phyloP scores from a whole-genome alignment of 352 stramenopile genomes.

The Phytopythium montanum region DNA sequence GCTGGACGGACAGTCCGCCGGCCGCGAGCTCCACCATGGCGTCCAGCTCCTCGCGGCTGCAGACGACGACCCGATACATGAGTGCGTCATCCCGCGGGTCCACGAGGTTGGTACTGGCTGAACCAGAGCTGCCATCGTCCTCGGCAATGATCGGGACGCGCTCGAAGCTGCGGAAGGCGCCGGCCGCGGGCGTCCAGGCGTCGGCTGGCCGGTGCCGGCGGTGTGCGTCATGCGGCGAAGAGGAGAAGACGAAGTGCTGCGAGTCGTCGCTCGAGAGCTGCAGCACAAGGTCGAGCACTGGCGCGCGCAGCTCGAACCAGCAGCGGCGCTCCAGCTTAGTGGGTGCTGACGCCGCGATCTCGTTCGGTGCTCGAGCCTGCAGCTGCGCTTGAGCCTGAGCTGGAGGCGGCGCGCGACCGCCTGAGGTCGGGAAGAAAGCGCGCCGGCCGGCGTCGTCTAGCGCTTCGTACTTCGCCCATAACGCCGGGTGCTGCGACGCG shows the following conservation, averaged over 20 bases:
- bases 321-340: constrained; percentile 16
- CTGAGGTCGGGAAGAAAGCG: constrained; percentile 39
- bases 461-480: constrained; percentile 44
- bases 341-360: constrained; percentile 22
- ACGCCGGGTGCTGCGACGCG: constrained; percentile 41
- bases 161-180: constrained; percentile 23
- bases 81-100: constrained; percentile 1
- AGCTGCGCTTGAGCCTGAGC: constrained; percentile 2
- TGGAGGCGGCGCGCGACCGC: constrained; percentile 10
- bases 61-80: constrained; percentile 21
- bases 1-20: constrained; percentile 24
- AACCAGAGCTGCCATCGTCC: background rate
- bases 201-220: constrained; percentile 12
- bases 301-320: constrained; percentile 22
- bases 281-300: constrained; percentile 26
- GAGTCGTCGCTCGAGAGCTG: constrained; percentile 20
- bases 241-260: background rate
- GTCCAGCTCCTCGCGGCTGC: constrained; percentile 28
- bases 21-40: constrained; percentile 27
- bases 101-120: background rate
- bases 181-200: constrained; percentile 16
- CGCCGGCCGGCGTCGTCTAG: constrained; percentile 38
- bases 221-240: constrained; percentile 12
- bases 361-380: constrained; percentile 15
- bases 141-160: constrained; percentile 10